Conservation (phyloP, 192 early-diverging fungal species). For the Fimicolochytrium jonesii region DNA sequence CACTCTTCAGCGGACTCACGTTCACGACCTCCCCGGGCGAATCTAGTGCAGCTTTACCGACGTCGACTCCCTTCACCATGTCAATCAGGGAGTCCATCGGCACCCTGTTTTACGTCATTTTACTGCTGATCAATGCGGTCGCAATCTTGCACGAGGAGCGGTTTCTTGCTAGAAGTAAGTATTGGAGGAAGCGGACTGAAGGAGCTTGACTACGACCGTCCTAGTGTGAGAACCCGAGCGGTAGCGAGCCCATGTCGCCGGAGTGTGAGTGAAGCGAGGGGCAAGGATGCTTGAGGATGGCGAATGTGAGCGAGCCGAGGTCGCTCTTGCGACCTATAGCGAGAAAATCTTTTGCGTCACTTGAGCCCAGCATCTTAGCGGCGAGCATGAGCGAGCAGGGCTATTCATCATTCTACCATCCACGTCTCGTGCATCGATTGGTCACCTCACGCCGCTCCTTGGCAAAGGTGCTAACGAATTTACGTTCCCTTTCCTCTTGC, state of each 20-base stretch:
- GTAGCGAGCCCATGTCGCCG: neutral
- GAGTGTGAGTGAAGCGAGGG: neutral
- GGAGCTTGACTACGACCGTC: too few species aligned
- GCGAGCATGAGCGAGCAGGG: neutral
- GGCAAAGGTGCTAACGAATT: neutral
- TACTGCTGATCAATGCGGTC: slow-evolving; percentile 84
- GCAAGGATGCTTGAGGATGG: neutral
- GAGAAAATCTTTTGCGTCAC: neutral
- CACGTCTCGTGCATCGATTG: too few species aligned
- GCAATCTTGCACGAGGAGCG: slow-evolving; percentile 90
- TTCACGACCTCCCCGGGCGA: too few species aligned
- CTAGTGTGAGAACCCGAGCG: too few species aligned
- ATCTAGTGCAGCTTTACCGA: too few species aligned
- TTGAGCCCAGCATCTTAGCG: neutral
- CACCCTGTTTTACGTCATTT: slow-evolving; percentile 69
- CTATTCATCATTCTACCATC: neutral
- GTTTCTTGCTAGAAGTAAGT: slow-evolving; percentile 83
- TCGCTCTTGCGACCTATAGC: too few species aligned
- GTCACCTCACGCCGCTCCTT: too few species aligned
- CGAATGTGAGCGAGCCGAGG: neutral
- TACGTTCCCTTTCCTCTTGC: neutral
- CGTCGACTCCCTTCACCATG: too few species aligned
- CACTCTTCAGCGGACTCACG: too few species aligned
- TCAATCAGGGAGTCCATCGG: slow-evolving; percentile 59
- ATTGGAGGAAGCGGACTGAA: neutral